phyloP scores from a whole-genome alignment of 2,329 filamentous ascomycete genomes.

The Tympanopsis confertula region DNA sequence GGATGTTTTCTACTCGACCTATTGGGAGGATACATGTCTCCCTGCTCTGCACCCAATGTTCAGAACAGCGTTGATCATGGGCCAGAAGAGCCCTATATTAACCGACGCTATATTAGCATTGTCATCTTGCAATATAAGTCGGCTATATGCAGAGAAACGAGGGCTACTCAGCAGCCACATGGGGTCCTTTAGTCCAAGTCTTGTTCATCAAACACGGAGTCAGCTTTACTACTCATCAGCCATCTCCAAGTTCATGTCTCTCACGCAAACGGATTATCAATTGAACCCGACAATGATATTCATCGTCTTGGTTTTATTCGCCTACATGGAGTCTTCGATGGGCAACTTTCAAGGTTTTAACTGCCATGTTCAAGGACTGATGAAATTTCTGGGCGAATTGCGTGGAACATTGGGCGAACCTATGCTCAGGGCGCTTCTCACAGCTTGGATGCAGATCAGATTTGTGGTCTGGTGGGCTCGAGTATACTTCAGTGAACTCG shows the following conservation, averaged over 20 bases:
- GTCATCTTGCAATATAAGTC: background rate
- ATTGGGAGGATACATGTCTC: slow-evolving; percentile 12
- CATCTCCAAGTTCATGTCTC: background rate
- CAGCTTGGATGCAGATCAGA: slow-evolving; percentile 11
- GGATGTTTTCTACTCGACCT: slow-evolving; percentile 12
- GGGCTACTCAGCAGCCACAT: no score
- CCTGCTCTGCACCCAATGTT: slow-evolving; percentile 12
- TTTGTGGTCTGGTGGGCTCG: slow-evolving; percentile 14
- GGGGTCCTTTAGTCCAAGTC: background rate
- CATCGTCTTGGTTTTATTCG: slow-evolving; percentile 8
- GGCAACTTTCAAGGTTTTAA: slow-evolving; percentile 11
- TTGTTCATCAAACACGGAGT: background rate
- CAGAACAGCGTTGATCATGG: slow-evolving; percentile 2
- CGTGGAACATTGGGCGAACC: background rate
- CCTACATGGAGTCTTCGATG: slow-evolving; percentile 10
- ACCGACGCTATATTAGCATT: background rate
- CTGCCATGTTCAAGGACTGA: slow-evolving; percentile 8
- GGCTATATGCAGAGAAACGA: background rate
- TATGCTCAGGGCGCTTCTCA: slow-evolving; percentile 6
- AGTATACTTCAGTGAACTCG: slow-evolving; percentile 10
- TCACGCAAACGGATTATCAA: background rate
- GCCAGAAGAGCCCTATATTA: slow-evolving; percentile 1
- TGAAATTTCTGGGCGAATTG: background rate
- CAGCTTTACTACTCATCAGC: background rate
- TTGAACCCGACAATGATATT: slow-evolving; percentile 4